These are phyloP conservation scores for Ceratocystis variospora DNA, from an alignment of 2,329 filamentous ascomycete species.

Conservation along the genomic window DNA sequence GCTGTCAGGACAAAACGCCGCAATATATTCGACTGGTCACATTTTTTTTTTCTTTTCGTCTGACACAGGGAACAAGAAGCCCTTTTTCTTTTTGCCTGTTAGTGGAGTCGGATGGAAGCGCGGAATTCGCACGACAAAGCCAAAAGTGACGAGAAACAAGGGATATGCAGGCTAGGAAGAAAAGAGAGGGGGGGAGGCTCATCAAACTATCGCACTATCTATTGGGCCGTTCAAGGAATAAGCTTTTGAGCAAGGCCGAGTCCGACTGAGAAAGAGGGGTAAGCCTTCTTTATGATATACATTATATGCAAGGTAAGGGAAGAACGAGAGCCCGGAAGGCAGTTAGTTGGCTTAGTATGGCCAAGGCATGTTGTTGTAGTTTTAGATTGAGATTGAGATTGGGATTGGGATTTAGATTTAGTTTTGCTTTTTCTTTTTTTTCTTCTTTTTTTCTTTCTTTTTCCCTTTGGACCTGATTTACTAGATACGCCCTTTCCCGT, in stretches of 20 bases:
- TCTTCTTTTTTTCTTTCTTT: neutral
- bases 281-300: neutral
- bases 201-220: neutral
- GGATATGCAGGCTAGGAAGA: neutral
- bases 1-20: neutral
- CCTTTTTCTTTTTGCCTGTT: neutral
- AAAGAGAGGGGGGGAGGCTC: neutral
- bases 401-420: too few species aligned
- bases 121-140: slow-evolving; percentile 1
- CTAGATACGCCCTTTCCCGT: neutral
- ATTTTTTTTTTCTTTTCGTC: neutral
- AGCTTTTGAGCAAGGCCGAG: neutral
- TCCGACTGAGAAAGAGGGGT: slow-evolving; percentile 4
- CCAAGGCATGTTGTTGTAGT: neutral
- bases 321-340: neutral
- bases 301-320: neutral
- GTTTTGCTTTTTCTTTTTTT: too few species aligned
- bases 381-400: too few species aligned
- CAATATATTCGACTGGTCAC: neutral
- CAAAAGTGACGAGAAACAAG: neutral
- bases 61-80: slow-evolving; percentile 1
- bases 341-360: neutral
- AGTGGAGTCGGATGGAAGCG: neutral
- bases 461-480: neutral
- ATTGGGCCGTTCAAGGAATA: neutral